These are phyloP conservation scores for Cladosporium cucumerinum DNA, from an alignment of 2,329 filamentous ascomycete genomes.

Conservation along the genomic window DNA sequence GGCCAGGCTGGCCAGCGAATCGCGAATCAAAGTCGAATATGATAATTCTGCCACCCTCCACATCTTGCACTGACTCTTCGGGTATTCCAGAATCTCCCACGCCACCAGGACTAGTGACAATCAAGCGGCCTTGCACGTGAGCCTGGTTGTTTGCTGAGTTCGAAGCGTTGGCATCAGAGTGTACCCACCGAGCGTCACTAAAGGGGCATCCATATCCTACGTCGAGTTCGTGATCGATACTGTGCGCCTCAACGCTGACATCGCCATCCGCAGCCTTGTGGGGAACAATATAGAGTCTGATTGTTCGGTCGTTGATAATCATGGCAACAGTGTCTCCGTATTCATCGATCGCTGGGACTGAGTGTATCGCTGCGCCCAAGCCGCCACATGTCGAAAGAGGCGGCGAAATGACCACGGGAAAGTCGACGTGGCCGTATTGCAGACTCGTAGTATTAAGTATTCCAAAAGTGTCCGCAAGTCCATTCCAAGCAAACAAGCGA, in stretches of 20 bases:
- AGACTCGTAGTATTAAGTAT: conserved; percentile 34
- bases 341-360: conserved; percentile 36
- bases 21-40: conserved; percentile 35
- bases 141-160: conserved; percentile 26
- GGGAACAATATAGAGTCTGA: conserved; percentile 37
- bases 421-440: conserved; percentile 36
- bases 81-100: conserved; percentile 29
- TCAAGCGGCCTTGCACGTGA: conserved; percentile 33
- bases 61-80: conserved; percentile 34
- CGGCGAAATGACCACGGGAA: conserved; percentile 38
- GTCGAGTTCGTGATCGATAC: conserved; percentile 38
- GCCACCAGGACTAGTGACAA: conserved; percentile 37
- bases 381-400: conserved; percentile 37
- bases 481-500: conserved; percentile 38
- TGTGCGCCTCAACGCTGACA: conserved; percentile 35
- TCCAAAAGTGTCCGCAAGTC: conserved; percentile 37
- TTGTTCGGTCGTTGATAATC: conserved; percentile 38
- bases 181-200: conserved; percentile 35
- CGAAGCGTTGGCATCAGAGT: conserved; percentile 30
- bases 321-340: conserved; percentile 37
- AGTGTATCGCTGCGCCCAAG: conserved; percentile 37
- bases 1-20: conserved; percentile 36
- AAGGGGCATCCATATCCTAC: conserved; percentile 39
- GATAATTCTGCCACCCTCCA: conserved; percentile 38
- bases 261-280: conserved; percentile 28